Percentiles rank a stretch among this genome's conserved stretches.
phyloP scores from a whole-genome alignment of 345 rosid species.

The Dipteronia dyeriana region DNA sequence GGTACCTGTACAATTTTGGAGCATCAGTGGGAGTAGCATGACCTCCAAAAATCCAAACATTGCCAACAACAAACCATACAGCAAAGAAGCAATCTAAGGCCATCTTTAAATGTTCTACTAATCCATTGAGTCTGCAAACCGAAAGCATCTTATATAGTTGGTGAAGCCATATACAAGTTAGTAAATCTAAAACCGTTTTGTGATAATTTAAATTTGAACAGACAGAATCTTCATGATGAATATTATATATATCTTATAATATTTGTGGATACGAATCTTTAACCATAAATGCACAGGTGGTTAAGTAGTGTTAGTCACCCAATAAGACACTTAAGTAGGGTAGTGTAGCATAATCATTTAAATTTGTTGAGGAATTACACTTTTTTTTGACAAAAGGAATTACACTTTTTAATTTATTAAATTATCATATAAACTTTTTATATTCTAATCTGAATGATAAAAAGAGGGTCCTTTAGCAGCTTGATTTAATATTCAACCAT shows the following conservation, averaged over 20 bases:
- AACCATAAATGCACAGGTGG: not conserved
- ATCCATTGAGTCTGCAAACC: slow-evolving; percentile 58
- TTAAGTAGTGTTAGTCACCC: not conserved
- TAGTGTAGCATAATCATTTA: not conserved
- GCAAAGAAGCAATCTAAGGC: slow-evolving; percentile 90
- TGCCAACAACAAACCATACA: slow-evolving; percentile 95
- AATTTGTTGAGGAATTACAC: not conserved
- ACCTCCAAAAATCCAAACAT: slow-evolving; percentile 94
- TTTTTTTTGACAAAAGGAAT: not conserved
- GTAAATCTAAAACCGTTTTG: not conserved
- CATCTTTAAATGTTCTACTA: slow-evolving; percentile 88
- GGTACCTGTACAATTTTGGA: slow-evolving; percentile 82
- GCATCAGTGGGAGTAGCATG: slow-evolving; percentile 74
- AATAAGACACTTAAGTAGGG: not conserved
- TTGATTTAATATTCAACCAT: not conserved
- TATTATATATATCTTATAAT: not conserved
- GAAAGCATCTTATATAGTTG: slow-evolving; percentile 18
- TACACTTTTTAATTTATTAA: not conserved
- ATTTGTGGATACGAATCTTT: not conserved
- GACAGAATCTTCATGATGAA: no score
- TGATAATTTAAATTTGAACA: not conserved
- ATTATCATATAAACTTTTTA: not conserved
- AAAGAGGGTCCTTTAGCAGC: not conserved
- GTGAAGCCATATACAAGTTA: slow-evolving; percentile 6
- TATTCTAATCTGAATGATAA: not conserved